Evolutionary conservation across 2,329 filamentous ascomycete genomes (phyloP), one percentile per base, ranked within the genome.

Genomic region (Geosmithia morbida): DNA sequence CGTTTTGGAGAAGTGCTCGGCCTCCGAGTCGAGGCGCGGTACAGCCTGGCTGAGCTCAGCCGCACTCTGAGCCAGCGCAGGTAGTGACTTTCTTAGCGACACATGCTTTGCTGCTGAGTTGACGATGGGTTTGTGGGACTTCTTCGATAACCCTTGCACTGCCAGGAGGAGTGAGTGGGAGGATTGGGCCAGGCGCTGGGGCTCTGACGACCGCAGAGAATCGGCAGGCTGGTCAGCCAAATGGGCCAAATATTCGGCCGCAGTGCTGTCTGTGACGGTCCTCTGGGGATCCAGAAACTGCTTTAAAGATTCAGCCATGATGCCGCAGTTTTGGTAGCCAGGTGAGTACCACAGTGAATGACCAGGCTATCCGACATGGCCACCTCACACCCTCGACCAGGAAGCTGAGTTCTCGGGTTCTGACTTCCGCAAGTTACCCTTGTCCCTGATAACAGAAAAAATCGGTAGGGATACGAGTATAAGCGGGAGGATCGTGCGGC

Each of bases 141-240:
- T 85, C 56, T 94, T 94, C 7, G 89, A 90, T 45, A 97, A 78
- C 0, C 80, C 77, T 61, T 98, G 92, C 1, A 97, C 74, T 1
- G 87, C 86, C 41, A 94, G 77, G 14, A 90, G 75, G 41, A 85
- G 76, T 0, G 86, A 85, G 51, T 96, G 87, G 3, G 85, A 83
- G 48, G 81, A 75, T 57, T 96, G 87, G 1, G 83, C 71, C n/a
- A 97, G 76, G 1, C 79, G 80, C 51, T 87, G 81, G 1, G 84
- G 82, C 63, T 98, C 92, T 7, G 76, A 81, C 20, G 78, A 77
- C 46, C 78, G 77, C 47, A 97, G 74, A 37, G 83, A 77, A 20
- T 80, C 72, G 46, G 94, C 73, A 13, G 86, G 79, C 47, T 94
- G 81, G 2, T 85, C 85, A 6, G 85, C 81, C 43, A 97, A 72